Conservation (phyloP, 495 filamentous ascomycete genomes). For the Neurospora cerealis region DNA sequence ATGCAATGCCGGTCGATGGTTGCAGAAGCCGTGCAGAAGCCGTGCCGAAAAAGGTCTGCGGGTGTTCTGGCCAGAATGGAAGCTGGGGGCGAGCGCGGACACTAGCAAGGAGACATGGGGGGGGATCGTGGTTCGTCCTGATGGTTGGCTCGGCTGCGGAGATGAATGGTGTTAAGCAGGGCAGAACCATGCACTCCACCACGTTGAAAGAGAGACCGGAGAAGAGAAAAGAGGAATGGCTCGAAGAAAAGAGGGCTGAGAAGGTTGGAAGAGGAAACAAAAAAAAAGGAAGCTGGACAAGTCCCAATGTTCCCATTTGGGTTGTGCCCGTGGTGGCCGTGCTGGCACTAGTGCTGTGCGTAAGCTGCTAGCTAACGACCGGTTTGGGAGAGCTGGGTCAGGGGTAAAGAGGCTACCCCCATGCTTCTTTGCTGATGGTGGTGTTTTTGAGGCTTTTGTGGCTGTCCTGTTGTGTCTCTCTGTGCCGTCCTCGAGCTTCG, state of each 20-base stretch:
- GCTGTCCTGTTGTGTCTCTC: neutral
- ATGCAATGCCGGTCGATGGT: constrained; percentile 21
- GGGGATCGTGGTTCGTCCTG: neutral
- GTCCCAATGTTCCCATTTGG: neutral
- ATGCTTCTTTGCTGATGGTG: neutral
- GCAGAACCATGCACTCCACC: neutral
- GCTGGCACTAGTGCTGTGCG: neutral
- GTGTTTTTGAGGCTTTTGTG: neutral
- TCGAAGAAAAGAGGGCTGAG: neutral
- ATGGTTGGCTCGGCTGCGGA: neutral
- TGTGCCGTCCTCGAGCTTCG: neutral
- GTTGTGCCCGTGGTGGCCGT: neutral
- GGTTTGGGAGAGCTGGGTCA: neutral
- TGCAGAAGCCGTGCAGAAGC: neutral
- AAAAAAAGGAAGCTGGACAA: neutral
- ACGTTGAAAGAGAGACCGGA: neutral
- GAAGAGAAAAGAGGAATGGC: neutral
- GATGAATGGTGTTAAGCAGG: neutral
- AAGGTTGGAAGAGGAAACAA: neutral
- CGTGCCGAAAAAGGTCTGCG: neutral
- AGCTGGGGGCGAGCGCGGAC: neutral
- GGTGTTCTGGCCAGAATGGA: neutral
- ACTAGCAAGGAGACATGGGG: neutral
- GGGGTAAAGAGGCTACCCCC: neutral
- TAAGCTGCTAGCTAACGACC: neutral